Evolutionary conservation across 192 early-diverging fungal genomes (phyloP).

Genomic region (Dissophora globulifera): DNA sequence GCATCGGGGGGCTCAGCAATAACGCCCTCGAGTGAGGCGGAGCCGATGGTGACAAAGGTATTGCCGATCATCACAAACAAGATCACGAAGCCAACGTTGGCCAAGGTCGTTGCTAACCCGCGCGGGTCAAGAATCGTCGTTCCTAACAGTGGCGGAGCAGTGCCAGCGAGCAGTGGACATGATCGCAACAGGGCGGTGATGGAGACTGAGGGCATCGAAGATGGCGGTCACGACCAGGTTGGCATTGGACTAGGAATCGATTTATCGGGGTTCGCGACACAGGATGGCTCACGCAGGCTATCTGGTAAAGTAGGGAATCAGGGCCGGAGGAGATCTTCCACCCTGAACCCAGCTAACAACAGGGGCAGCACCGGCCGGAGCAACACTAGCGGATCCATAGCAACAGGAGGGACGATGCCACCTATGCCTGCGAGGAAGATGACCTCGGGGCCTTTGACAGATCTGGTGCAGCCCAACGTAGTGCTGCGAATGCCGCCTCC

Average conservation of each 20-base stretch:
- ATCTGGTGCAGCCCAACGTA: constrained; percentile 6
- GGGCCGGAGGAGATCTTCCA: constrained; percentile 22
- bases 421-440: neutral
- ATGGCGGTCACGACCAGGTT: too few species aligned
- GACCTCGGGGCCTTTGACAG: neutral
- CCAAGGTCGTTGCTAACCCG: constrained; percentile 27
- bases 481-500: constrained; percentile 34
- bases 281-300: neutral
- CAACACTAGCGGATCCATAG: neutral
- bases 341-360: constrained; percentile 25
- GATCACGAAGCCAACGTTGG: constrained; percentile 34
- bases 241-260: constrained; percentile 25
- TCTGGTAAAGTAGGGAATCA: constrained; percentile 5
- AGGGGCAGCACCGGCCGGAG: neutral
- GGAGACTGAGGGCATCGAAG: neutral
- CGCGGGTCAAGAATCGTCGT: constrained; percentile 22
- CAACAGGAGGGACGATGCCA: neutral
- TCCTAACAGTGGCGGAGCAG: constrained; percentile 6
- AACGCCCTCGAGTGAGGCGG: neutral
- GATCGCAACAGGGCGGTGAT: neutral
- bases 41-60: constrained; percentile 25
- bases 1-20: too few species aligned
- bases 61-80: constrained; percentile 36
- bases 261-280: constrained; percentile 18
- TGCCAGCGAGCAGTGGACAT: too few species aligned